These are phyloP conservation scores for Piper betle DNA, from an alignment of 164 flowering plant genomes.

Conservation along the genomic window DNA sequence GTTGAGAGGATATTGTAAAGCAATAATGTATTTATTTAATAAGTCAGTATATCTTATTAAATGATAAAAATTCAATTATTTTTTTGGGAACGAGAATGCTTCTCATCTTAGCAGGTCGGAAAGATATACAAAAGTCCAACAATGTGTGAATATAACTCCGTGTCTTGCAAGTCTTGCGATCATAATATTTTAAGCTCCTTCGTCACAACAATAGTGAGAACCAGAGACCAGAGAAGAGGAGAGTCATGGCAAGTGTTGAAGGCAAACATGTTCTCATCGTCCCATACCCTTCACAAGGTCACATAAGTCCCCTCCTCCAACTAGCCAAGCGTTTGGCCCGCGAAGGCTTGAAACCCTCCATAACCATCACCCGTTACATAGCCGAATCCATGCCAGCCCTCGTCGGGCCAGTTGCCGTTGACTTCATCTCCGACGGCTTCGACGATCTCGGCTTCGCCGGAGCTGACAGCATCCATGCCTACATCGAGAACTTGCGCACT, in stretches of 20 bases:
- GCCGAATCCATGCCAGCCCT: slow-evolving; percentile 3
- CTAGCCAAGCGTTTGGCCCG: slow-evolving; percentile 16
- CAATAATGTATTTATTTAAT: too few species aligned
- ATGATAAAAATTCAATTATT: too few species aligned
- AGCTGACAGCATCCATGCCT: slow-evolving; percentile 6
- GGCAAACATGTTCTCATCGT: not conserved
- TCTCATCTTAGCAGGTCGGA: too few species aligned
- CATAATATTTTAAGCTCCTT: too few species aligned
- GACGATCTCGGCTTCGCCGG: slow-evolving; percentile 1
- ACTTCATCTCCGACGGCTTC: slow-evolving; percentile 15
- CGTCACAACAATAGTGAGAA: not conserved
- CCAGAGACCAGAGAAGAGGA: not conserved
- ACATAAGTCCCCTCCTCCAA: slow-evolving; percentile 8
- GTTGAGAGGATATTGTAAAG: too few species aligned
- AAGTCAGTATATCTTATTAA: too few species aligned
- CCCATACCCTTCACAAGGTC: not conserved
- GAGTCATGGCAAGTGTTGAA: not conserved
- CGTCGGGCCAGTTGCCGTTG: slow-evolving; percentile 1
- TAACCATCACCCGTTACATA: slow-evolving; percentile 5
- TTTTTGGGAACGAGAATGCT: too few species aligned
- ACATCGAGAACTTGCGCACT: not conserved
- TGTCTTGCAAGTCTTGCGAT: too few species aligned
- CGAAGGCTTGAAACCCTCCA: slow-evolving; percentile 14
- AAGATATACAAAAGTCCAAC: too few species aligned
- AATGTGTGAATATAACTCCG: too few species aligned